Evolutionary conservation across 331 rosid species (phyloP).

Genomic region (Pyracantha coccinea): DNA sequence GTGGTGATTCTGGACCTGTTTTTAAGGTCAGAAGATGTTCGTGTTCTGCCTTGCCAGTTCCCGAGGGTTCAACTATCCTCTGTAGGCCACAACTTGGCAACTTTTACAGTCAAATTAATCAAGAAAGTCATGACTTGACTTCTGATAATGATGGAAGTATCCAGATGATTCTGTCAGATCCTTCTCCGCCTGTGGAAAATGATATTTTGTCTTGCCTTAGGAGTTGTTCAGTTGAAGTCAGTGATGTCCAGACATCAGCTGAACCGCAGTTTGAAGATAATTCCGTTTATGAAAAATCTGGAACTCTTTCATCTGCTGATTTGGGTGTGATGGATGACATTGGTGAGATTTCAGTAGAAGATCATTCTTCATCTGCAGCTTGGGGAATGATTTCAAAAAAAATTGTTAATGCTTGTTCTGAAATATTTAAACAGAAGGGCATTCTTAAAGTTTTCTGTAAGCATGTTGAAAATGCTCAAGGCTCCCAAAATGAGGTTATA

Average conservation of each 20-base stretch:
- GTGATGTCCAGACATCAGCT: conserved; percentile 24
- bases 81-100: conserved; percentile 29
- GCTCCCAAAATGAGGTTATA: conserved; percentile 17
- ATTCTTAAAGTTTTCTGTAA: conserved; percentile 47
- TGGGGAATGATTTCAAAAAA: conserved; percentile 67
- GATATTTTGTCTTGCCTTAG: conserved; percentile 65
- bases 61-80: conserved; percentile 58
- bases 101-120: conserved; percentile 28
- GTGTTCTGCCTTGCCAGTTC: conserved; percentile 60
- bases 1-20: conserved; percentile 87
- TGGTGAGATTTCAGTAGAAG: conserved; percentile 82
- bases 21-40: conserved; percentile 71
- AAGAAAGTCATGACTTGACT: conserved; percentile 29
- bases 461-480: conserved; percentile 45
- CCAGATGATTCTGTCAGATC: conserved; percentile 62
- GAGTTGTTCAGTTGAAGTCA: conserved; percentile 26
- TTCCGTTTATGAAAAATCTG: conserved; percentile 26
- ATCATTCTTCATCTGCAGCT: conserved; percentile 54
- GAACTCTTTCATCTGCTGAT: conserved; percentile 18
- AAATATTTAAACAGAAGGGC: conserved; percentile 59
- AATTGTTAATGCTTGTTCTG: conserved; percentile 47
- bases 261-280: conserved; percentile 20
- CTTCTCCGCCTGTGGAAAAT: conserved; percentile 55
- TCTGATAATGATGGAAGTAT: conserved; percentile 42
- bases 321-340: conserved; percentile 45